phyloP scores from a whole-genome alignment of 2,329 filamentous ascomycete species.

The Raffaelea ambrosiae region DNA sequence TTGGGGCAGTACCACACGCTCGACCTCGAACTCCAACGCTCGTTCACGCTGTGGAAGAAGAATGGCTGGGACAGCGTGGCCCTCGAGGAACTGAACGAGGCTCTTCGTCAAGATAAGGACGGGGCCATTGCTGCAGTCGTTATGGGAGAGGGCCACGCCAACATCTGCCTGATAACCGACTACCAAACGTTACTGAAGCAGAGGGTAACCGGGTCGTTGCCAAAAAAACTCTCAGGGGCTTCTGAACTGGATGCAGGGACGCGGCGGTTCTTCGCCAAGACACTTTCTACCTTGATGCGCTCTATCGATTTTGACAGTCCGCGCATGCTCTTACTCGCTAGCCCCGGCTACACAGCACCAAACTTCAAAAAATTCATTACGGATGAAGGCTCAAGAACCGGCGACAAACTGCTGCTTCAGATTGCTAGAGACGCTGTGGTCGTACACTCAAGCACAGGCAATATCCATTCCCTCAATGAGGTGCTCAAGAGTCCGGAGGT shows the following conservation, averaged over 20 bases:
- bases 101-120: conserved; percentile 67
- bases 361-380: conserved; percentile 70
- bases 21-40: conserved; percentile 78
- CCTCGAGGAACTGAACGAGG: conserved; percentile 66
- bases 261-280: conserved; percentile 69
- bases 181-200: conserved; percentile 70
- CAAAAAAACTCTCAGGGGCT: conserved; percentile 57
- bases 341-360: conserved; percentile 77
- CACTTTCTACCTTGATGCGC: conserved; percentile 64
- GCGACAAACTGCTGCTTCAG: conserved; percentile 60
- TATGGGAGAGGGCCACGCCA: conserved; percentile 82
- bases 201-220: conserved; percentile 56
- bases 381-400: conserved; percentile 47
- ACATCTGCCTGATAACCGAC: conserved; percentile 75
- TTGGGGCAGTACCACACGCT: conserved; percentile 52
- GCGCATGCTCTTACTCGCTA: conserved; percentile 73
- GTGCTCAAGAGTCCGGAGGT: conserved; percentile 77
- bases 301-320: conserved; percentile 66
- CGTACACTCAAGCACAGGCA: conserved; percentile 76
- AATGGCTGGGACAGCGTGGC: conserved; percentile 88
- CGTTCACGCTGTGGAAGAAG: conserved; percentile 81
- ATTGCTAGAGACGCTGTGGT: conserved; percentile 58
- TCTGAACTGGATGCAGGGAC: conserved; percentile 63
- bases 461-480: conserved; percentile 81
- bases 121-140: conserved; percentile 84